These are phyloP conservation scores for peach (Prunus persica) DNA, from an alignment of 306 rosid species.

Conservation along the genomic window Prunus_persica_NCBIv2 NC_034015.1:12379001-12379500, in stretches of 20 bases:
- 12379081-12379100: not conserved
- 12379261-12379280: not conserved
- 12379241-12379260: not conserved
- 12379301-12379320: no score
- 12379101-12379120: not conserved
- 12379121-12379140: not conserved
- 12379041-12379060: no score
- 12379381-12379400: not conserved
- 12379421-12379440: constrained; percentile 4
- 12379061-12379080: no score
- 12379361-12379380: not conserved
- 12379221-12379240: not conserved
- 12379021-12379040: no score
- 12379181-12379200: not conserved
- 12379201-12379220: not conserved
- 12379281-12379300: no score
- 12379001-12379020: not conserved
- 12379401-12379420: not conserved
- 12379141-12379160: not conserved
- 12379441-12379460: not conserved
- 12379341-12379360: not conserved
- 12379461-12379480: not conserved
- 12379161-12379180: not conserved
- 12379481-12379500: not conserved
- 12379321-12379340: not conserved